Percentiles rank a stretch among this genome's conserved stretches.
Evolutionary conservation across 2,329 filamentous ascomycete genomes (phyloP).

Genomic region (Spiromastix sp.): DNA sequence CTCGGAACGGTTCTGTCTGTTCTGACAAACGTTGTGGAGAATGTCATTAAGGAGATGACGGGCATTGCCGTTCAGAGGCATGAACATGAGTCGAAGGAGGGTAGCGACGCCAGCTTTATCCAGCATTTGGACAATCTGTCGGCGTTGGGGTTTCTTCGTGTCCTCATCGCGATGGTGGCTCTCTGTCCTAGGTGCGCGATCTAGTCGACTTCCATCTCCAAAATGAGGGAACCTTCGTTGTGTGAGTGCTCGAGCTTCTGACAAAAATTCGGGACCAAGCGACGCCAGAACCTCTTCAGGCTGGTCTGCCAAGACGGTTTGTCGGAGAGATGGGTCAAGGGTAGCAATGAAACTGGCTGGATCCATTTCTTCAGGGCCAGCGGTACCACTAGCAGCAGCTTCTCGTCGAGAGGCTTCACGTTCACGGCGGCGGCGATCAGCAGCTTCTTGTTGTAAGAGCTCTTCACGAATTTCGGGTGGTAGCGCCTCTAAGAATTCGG

Average conservation of each 20-base stretch:
- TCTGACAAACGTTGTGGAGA: constrained; percentile 85
- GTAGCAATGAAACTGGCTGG: constrained; percentile 85
- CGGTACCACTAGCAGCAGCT: constrained; percentile 36
- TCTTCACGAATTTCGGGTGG: constrained; percentile 85
- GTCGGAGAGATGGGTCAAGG: constrained; percentile 71
- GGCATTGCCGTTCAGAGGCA: constrained; percentile 79
- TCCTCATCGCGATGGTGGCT: constrained; percentile 33
- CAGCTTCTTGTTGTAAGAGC: constrained; percentile 79
- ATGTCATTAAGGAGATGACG: constrained; percentile 77
- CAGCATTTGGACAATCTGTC: constrained; percentile 87
- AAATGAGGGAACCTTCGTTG: constrained; percentile 47
- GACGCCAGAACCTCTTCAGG: constrained; percentile 78
- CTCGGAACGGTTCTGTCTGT: constrained; percentile 89
- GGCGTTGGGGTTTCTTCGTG: constrained; percentile 57
- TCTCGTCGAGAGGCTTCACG: constrained; percentile 70
- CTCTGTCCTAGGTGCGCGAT: constrained; percentile 14
- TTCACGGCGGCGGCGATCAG: constrained; percentile 78
- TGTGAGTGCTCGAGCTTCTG: constrained; percentile 68
- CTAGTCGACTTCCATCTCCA: constrained; percentile 31
- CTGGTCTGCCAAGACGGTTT: constrained; percentile 83
- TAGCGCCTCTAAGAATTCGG: constrained; percentile 86
- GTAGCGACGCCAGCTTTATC: constrained; percentile 94
- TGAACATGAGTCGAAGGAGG: constrained; percentile 96
- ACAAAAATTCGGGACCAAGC: constrained; percentile 74
- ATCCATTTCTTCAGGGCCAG: constrained; percentile 74